phyloP scores from a whole-genome alignment of 495 filamentous ascomycete genomes.

The Hypoxylon trugodes region DNA sequence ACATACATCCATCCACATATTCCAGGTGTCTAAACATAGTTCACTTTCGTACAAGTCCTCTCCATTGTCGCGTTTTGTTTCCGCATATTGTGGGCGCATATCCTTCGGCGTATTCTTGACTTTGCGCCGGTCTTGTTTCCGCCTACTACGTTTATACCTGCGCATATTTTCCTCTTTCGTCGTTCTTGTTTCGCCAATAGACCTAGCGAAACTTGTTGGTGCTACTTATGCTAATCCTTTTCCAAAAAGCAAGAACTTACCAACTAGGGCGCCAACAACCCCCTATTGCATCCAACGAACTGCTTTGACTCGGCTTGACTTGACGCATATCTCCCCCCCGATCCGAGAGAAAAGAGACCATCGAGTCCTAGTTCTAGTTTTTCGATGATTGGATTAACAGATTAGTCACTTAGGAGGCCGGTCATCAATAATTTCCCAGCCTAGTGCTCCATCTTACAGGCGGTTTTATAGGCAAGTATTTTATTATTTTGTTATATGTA shows the following conservation, averaged over 20 bases:
- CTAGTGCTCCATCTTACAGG: slow-evolving; percentile 37
- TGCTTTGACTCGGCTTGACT: too few relatives aligned
- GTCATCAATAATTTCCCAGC: slow-evolving; percentile 42
- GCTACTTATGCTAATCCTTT: neutral
- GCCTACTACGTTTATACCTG: neutral
- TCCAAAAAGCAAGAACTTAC: neutral
- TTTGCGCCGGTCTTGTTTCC: neutral
- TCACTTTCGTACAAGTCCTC: slow-evolving; percentile 1
- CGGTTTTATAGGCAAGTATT: slow-evolving; percentile 40
- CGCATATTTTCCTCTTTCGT: neutral
- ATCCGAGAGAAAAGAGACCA: slow-evolving; percentile 8
- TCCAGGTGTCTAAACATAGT: slow-evolving; percentile 20
- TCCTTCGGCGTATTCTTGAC: slow-evolving; percentile 7
- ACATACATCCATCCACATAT: neutral
- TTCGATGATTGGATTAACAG: slow-evolving; percentile 35
- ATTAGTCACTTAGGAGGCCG: slow-evolving; percentile 39
- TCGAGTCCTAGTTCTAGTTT: too few relatives aligned
- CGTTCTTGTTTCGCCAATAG: neutral
- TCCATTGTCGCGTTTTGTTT: slow-evolving; percentile 8
- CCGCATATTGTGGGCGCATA: too few relatives aligned
- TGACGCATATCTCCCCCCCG: too few relatives aligned
- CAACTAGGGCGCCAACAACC: slow-evolving; percentile 3
- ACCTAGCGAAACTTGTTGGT: neutral
- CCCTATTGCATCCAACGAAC: slow-evolving; percentile 9
- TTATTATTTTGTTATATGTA: too few relatives aligned